Conservation (phyloP, 1,284 basidiomycete species). For the Ceratobasidium sp. region DNA sequence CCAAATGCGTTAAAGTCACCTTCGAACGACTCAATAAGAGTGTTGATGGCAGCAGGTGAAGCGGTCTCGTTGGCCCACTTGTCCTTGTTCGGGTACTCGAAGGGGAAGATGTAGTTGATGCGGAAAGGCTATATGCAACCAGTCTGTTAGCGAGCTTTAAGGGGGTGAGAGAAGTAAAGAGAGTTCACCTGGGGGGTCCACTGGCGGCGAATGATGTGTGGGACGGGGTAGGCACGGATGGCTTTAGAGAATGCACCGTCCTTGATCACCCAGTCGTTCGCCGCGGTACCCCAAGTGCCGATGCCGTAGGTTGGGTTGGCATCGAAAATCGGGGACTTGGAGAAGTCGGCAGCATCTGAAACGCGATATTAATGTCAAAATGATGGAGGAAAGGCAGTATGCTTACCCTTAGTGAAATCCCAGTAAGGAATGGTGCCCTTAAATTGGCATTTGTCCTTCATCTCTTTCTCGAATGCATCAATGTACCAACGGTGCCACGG, state of each 20-base stretch:
- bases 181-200: conserved; percentile 33
- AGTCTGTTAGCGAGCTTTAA: no score
- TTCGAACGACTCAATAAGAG: conserved; percentile 26
- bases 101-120: conserved; percentile 43
- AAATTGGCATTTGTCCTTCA: conserved; percentile 37
- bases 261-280: conserved; percentile 33
- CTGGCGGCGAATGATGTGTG: conserved; percentile 44
- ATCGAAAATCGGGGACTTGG: conserved; percentile 45
- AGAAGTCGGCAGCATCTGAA: conserved; percentile 43
- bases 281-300: conserved; percentile 28
- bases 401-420: conserved; percentile 35
- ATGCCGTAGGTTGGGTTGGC: conserved; percentile 39
- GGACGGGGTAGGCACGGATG: conserved; percentile 43
- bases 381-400: not conserved
- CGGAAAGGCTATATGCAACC: conserved; percentile 31
- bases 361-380: not conserved
- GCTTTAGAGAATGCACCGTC: conserved; percentile 41
- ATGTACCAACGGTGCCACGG: conserved; percentile 46
- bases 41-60: conserved; percentile 27
- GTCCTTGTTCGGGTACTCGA: conserved; percentile 37
- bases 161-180: no score
- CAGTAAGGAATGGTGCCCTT: conserved; percentile 45
- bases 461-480: conserved; percentile 36
- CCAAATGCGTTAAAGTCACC: conserved; percentile 43
- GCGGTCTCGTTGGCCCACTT: conserved; percentile 41